Percentiles rank a stretch among this genome's conserved stretches.
These are phyloP conservation scores for Tremella yokohamensis DNA, from an alignment of 768 basidiomycete genomes.

Conservation along the genomic window DNA sequence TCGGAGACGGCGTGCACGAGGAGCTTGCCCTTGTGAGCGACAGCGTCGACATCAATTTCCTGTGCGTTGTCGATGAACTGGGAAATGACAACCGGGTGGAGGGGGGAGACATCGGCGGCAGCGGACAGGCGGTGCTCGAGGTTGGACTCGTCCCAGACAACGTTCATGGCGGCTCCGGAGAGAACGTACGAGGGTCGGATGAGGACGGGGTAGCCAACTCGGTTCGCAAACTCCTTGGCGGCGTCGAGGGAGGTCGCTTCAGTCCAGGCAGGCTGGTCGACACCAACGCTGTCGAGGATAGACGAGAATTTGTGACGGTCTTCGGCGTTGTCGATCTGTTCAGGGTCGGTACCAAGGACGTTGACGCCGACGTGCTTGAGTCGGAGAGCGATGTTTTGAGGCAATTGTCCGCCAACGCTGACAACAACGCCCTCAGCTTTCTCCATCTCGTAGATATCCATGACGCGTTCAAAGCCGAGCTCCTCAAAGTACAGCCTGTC, in stretches of 20 bases:
- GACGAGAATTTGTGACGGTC: slow-evolving; percentile 99
- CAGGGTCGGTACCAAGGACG: slow-evolving; percentile 92
- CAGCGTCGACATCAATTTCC: slow-evolving; percentile 97
- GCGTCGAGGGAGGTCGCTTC: slow-evolving; percentile 84
- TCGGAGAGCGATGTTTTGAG: slow-evolving; percentile 96
- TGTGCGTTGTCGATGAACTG: slow-evolving; percentile 98
- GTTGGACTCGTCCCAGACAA: slow-evolving; percentile 83
- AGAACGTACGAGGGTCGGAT: slow-evolving; percentile 98
- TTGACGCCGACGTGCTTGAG: slow-evolving; percentile 86
- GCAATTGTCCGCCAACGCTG: slow-evolving; percentile 94
- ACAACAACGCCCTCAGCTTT: slow-evolving; percentile 89
- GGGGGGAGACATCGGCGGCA: slow-evolving; percentile 89
- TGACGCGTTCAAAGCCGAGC: slow-evolving; percentile 93
- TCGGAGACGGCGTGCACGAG: slow-evolving; percentile 95
- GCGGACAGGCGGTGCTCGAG: slow-evolving; percentile 94
- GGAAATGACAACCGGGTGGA: slow-evolving; percentile 96
- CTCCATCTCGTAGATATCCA: slow-evolving; percentile 99
- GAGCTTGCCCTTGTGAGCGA: slow-evolving; percentile 85
- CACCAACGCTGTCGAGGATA: slow-evolving; percentile 86
- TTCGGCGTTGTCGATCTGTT: slow-evolving; percentile 92
- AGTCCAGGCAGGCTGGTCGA: slow-evolving; percentile 95
- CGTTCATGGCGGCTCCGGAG: slow-evolving; percentile 99
- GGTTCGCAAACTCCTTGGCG: slow-evolving; percentile 83
- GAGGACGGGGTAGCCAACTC: slow-evolving; percentile 91
- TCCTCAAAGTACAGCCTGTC: slow-evolving; percentile 98